A percentile compares a stretch with the other conserved stretches of the same genome.
Evolutionary conservation across 2,329 filamentous ascomycete genomes (phyloP).

Genomic region (Thelonectria blattea): DNA sequence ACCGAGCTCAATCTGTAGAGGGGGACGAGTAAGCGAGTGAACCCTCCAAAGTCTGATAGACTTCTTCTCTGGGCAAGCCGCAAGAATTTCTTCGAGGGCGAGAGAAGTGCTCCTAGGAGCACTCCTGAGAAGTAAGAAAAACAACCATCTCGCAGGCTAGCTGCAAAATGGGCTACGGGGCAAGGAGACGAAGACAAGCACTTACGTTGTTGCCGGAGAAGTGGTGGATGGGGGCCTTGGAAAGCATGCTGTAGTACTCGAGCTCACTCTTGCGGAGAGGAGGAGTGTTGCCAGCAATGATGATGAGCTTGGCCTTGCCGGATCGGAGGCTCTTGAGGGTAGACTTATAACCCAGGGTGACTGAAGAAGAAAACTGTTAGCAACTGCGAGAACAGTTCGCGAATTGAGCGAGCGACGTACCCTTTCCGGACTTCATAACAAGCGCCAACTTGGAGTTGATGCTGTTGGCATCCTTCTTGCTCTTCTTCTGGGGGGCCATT

Average conservation of each 20-base stretch:
- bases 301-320: conserved; percentile 98
- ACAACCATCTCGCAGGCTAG: conserved; percentile 27
- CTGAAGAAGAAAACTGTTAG: conserved; percentile 36
- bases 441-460: conserved; percentile 67
- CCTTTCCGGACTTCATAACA: conserved; percentile 73
- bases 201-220: conserved; percentile 99
- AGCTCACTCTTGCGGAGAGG: conserved; percentile 98
- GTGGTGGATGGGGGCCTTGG: conserved; percentile 96
- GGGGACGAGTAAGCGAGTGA: conserved; percentile 63
- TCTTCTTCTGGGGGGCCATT: conserved; percentile 77
- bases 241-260: conserved; percentile 92
- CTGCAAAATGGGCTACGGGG: conserved; percentile 28
- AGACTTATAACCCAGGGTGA: conserved; percentile 52
- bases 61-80: conserved; percentile 88
- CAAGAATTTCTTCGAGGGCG: conserved; percentile 38
- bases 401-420: conserved; percentile 56
- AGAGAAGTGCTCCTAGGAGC: conserved; percentile 30
- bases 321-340: conserved; percentile 84
- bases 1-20: conserved; percentile 88
- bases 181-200: conserved; percentile 45
- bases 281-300: conserved; percentile 92
- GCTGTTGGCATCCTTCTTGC: conserved; percentile 83
- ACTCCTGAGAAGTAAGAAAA: conserved; percentile 34
- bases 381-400: not conserved
- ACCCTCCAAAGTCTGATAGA: conserved; percentile 90